A percentile compares a stretch with the other conserved stretches of the same genome.
Conservation (phyloP, 2,329 filamentous ascomycete genomes). For the Penicillium griseofulvum region DNA sequence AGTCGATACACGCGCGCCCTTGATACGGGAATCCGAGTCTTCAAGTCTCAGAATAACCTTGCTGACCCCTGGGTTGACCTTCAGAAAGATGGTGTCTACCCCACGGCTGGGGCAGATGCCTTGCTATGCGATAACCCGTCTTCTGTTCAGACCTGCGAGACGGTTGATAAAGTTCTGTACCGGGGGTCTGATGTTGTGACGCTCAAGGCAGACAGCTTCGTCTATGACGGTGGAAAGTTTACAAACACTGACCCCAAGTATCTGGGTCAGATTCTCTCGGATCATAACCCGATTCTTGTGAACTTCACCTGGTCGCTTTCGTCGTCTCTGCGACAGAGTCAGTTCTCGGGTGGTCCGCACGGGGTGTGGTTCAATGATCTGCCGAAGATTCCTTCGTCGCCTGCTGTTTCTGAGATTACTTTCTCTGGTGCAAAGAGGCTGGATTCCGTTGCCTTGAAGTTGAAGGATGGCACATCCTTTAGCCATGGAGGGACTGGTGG, state of each 20-base stretch:
- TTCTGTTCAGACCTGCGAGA: conserved; percentile 57
- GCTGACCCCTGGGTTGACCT: conserved; percentile 61
- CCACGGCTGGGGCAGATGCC: conserved; percentile 39
- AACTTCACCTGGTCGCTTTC: conserved; percentile 41
- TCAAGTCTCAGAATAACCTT: conserved; percentile 53
- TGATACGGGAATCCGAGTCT: conserved; percentile 52
- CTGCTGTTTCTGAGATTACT: conserved; percentile 31
- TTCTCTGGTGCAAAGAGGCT: conserved; percentile 52
- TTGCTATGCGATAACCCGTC: conserved; percentile 59
- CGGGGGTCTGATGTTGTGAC: conserved; percentile 45
- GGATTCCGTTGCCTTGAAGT: conserved; percentile 50
- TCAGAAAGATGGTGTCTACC: conserved; percentile 48
- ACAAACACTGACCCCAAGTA: conserved; percentile 49
- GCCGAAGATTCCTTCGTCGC: conserved; percentile 35
- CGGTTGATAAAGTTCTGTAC: conserved; percentile 63
- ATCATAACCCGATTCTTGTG: conserved; percentile 60
- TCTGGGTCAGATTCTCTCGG: conserved; percentile 53
- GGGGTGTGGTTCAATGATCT: conserved; percentile 57
- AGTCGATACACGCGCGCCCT: conserved; percentile 59
- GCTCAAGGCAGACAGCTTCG: conserved; percentile 46
- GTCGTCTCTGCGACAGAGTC: conserved; percentile 49
- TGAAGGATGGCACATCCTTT: conserved; percentile 51
- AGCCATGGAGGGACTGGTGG: conserved; percentile 57
- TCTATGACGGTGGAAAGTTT: conserved; percentile 58
- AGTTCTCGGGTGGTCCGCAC: conserved; percentile 29